Evolutionary conservation across 2,329 filamentous ascomycete species (phyloP).

Genomic region (Leptosphaerulina australis): DNA sequence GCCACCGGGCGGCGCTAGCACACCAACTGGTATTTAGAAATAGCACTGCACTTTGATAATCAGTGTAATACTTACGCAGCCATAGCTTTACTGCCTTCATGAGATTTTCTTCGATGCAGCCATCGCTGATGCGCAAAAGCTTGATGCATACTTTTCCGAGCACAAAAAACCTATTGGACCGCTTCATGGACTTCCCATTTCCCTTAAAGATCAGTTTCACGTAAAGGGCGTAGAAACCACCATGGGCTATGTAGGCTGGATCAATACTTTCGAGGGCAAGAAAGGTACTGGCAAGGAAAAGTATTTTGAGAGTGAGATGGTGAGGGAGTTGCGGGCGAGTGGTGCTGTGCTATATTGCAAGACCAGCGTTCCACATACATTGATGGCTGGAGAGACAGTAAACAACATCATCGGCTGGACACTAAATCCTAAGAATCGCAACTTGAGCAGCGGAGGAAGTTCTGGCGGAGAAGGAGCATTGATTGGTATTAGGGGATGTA

Average conservation of each 20-base stretch:
- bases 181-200: constrained; percentile 56
- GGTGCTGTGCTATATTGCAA: constrained; percentile 65
- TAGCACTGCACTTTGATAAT: too few species aligned
- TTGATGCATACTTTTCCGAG: constrained; percentile 50
- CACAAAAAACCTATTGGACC: constrained; percentile 49
- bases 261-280: constrained; percentile 65
- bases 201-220: constrained; percentile 59
- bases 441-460: constrained; percentile 60
- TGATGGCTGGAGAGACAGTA: constrained; percentile 65
- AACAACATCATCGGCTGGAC: constrained; percentile 68
- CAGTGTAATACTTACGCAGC: not conserved
- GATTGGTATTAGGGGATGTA: constrained; percentile 60
- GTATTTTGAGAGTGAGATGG: constrained; percentile 64
- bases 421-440: constrained; percentile 62
- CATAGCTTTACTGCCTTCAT: constrained; percentile 49
- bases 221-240: constrained; percentile 54
- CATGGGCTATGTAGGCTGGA: constrained; percentile 70
- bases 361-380: constrained; percentile 63
- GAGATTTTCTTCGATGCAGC: constrained; percentile 58
- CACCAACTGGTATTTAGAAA: constrained; percentile 54
- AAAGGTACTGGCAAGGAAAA: constrained; percentile 58
- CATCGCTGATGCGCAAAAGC: constrained; percentile 49
- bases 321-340: constrained; percentile 58
- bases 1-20: constrained; percentile 60
- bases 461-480: constrained; percentile 67